Percentiles rank a stretch among this genome's conserved stretches.
Conservation (phyloP, 2,329 filamentous ascomycete genomes). For the Periconia sp. region DNA sequence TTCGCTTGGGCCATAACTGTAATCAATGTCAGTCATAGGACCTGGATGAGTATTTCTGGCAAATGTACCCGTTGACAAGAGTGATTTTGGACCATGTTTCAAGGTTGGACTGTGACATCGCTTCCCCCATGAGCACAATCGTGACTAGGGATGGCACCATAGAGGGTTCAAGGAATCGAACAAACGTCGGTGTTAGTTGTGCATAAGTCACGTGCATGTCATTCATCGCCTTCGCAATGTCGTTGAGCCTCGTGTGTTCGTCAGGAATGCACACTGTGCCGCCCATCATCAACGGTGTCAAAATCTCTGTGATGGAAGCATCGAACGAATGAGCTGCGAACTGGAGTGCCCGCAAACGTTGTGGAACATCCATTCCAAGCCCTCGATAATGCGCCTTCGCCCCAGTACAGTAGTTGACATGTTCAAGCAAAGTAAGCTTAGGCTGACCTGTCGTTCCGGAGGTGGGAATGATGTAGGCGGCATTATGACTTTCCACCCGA, state of each 20-base stretch:
- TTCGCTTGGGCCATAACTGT: slow-evolving; percentile 32
- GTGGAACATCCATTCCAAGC: slow-evolving; percentile 17
- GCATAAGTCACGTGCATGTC: slow-evolving; percentile 25
- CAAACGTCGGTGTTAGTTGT: slow-evolving; percentile 29
- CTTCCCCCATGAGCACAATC: slow-evolving; percentile 43
- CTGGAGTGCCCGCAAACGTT: slow-evolving; percentile 20
- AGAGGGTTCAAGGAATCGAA: slow-evolving; percentile 37
- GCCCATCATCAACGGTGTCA: slow-evolving; percentile 26
- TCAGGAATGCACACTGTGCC: slow-evolving; percentile 33
- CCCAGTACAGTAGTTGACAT: slow-evolving; percentile 27
- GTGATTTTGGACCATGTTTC: slow-evolving; percentile 30
- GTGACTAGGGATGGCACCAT: slow-evolving; percentile 45
- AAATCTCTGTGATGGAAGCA: slow-evolving; percentile 24
- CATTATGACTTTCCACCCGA: slow-evolving; percentile 19
- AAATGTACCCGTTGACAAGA: slow-evolving; percentile 25
- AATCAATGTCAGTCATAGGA: neutral
- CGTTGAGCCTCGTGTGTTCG: slow-evolving; percentile 52
- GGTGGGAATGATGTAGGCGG: slow-evolving; percentile 31
- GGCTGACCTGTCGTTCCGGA: slow-evolving; percentile 30
- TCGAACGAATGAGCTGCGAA: slow-evolving; percentile 36
- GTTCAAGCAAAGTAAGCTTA: slow-evolving; percentile 28
- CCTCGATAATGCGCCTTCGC: slow-evolving; percentile 20
- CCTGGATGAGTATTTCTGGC: neutral
- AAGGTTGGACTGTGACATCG: slow-evolving; percentile 28
- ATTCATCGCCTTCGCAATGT: slow-evolving; percentile 44